Evolutionary conservation across 345 rosid genomes (phyloP).

Genomic region (Gossypium bickii): DNA sequence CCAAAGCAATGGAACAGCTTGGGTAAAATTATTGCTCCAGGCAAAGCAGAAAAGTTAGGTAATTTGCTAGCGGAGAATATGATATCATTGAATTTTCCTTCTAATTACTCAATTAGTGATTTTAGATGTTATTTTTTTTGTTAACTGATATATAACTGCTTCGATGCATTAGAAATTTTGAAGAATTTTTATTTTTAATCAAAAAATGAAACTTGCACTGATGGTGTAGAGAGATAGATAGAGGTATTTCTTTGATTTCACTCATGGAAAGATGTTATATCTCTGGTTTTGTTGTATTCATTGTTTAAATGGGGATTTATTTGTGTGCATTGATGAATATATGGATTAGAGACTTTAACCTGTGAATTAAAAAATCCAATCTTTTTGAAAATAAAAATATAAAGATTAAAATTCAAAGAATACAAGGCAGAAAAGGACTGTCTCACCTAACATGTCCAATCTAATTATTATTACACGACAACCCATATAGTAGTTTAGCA

Average conservation of each 20-base stretch:
- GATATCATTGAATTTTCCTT: neutral
- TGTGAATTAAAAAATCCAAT: too few relatives aligned
- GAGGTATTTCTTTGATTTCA: neutral
- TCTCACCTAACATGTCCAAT: neutral
- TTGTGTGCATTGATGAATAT: neutral
- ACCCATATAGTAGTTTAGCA: too few relatives aligned
- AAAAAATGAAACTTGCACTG: neutral
- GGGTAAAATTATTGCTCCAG: conserved; percentile 24
- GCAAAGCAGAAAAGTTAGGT: neutral
- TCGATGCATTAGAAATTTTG: neutral
- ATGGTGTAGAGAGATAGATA: too few relatives aligned
- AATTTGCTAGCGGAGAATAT: neutral
- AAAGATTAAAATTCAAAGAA: too few relatives aligned
- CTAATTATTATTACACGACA: neutral
- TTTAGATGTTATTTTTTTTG: neutral
- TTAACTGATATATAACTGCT: neutral
- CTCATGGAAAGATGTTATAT: neutral
- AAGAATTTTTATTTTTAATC: neutral
- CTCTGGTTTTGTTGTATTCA: neutral
- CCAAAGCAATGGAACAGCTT: conserved; percentile 57
- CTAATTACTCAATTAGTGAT: neutral
- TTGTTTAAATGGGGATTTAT: neutral
- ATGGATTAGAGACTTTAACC: neutral
- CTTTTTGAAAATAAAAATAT: too few relatives aligned
- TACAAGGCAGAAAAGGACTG: neutral